A percentile compares a stretch with the other conserved stretches of the same genome.
These are phyloP conservation scores for Kurtzmaniella quercitrusa DNA, from an alignment of 1,139 yeast genomes.

Conservation along the genomic window DNA sequence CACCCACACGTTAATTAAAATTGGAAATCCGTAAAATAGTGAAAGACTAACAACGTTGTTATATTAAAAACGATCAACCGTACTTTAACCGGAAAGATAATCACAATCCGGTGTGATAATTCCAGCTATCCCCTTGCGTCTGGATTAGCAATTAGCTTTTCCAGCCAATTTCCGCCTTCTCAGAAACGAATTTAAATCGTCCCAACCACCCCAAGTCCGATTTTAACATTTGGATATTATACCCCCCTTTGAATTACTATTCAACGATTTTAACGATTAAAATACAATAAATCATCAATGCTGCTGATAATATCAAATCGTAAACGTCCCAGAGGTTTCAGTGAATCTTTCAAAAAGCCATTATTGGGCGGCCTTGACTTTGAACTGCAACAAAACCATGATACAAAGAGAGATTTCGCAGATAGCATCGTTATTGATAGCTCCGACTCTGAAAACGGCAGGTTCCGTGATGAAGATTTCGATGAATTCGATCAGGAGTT, in stretches of 20 bases:
- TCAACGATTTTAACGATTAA: no score
- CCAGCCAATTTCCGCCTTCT: background rate
- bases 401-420: constrained; percentile 6
- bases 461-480: constrained; percentile 8
- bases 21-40: background rate
- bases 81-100: background rate
- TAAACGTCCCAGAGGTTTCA: constrained; percentile 47
- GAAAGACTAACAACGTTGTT: background rate
- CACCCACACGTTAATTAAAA: background rate
- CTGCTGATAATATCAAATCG: constrained; percentile 30
- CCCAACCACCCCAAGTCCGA: no score
- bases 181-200: background rate
- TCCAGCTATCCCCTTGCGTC: background rate
- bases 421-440: constrained; percentile 14
- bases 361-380: constrained; percentile 4
- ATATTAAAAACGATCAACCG: background rate
- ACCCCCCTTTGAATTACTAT: no score
- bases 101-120: no score
- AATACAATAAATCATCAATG: no score
- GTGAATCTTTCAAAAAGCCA: constrained; percentile 29
- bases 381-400: constrained; percentile 3
- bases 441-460: constrained; percentile 11
- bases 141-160: background rate
- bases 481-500: constrained; percentile 11
- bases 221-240: no score